Conservation (phyloP, 179 eudicot genomes). For the Patellifolia procumbens region DNA sequence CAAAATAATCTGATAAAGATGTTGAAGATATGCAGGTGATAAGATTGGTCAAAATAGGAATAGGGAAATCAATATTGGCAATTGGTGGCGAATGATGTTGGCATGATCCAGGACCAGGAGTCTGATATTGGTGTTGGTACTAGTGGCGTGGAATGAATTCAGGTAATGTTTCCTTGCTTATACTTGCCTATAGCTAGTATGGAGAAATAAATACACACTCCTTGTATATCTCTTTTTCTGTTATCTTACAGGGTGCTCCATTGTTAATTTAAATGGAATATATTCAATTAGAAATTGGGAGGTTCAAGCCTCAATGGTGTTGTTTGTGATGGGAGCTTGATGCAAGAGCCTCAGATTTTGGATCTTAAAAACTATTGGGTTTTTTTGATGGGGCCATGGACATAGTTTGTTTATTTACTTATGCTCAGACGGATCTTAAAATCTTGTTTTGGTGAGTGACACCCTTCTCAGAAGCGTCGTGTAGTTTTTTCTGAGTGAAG, state of each 20-base stretch:
- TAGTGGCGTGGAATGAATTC: slow-evolving; percentile 96
- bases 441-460: neutral
- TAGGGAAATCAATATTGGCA: slow-evolving; percentile 71
- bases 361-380: neutral
- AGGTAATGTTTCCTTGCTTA: slow-evolving; percentile 48
- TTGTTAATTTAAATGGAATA: neutral
- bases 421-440: neutral
- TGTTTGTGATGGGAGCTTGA: too few species aligned
- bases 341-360: too few species aligned
- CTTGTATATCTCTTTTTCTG: neutral
- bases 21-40: slow-evolving; percentile 75
- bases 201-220: neutral
- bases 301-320: too few species aligned
- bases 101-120: slow-evolving; percentile 99
- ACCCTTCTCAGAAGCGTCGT: too few species aligned
- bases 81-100: slow-evolving; percentile 95
- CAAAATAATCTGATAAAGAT: slow-evolving; percentile 47
- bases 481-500: too few species aligned
- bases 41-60: slow-evolving; percentile 71
- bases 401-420: too few species aligned
- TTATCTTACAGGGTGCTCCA: neutral
- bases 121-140: slow-evolving; percentile 96
- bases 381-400: neutral
- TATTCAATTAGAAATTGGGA: neutral
- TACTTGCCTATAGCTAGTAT: slow-evolving; percentile 12